Evolutionary conservation across 2,329 filamentous ascomycete species (phyloP), one percentile per base, ranked within the genome.

Genomic region (Aspergillus caelatus): DNA sequence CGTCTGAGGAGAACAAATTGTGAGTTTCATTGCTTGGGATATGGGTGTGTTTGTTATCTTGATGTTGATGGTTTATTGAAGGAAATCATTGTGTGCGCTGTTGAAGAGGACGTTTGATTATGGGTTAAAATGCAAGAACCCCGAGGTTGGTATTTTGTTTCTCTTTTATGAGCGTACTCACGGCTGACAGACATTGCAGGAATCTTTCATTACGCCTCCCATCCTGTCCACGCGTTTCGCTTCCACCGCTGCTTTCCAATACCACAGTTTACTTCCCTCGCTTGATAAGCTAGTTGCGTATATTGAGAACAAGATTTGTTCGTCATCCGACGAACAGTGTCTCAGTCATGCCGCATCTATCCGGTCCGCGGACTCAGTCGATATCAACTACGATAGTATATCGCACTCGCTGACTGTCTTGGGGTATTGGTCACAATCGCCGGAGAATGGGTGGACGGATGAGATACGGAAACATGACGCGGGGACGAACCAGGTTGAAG

Each of bases 321-420:
- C 75, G 1, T 70, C 73, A 10, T 80, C 85, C 64, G 60, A 86
- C 66, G 57, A 75, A 1, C 71, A 78, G 21, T 93, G 91, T 74
- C 75, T 78, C 21, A 71, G 80, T 1, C 79, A 82, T 39, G 78
- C 85, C 2, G 75, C 80, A 19, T 74, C 77, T 28, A 74, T 90
- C 39, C 70, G 74, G 1, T 79, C 80, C 2, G 90, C 90, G 9
- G 84, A 86, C 62, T 87, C 86, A 23, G 71, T 97, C 11, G 93
- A 97, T 75, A 81, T 97, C 52, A 91, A 94, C 63, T 94, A 89
- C 75, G 90, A 94, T 72, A 82, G 86, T 28, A 86, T 87, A 62
- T 88, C 89, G 2, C 85, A 90, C 68, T 81, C 86, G 1, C 76
- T 94, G 28, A 87, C 87, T 52, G 64, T 93, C 10, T 89, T 88